Percentiles rank a stretch among this genome's conserved stretches.
Evolutionary conservation across 352 stramenopile species (phyloP).

Genomic region (Globisporangium rhizosaccharum): DNA sequence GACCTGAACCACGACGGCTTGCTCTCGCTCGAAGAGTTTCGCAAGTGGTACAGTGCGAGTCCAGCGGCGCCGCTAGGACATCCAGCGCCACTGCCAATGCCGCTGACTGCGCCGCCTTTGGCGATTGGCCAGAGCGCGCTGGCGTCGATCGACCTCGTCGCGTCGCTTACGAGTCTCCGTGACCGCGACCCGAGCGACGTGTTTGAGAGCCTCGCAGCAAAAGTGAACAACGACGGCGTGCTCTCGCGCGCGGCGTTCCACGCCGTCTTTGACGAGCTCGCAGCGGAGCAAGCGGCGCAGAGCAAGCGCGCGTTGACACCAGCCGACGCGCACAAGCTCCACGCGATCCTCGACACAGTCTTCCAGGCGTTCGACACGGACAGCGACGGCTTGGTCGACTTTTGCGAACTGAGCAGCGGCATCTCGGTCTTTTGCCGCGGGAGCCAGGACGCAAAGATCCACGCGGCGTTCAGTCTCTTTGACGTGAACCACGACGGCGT

Average conservation of each 20-base stretch:
- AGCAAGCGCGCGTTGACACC: slow-evolving; percentile 20
- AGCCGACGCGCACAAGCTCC: slow-evolving; percentile 32
- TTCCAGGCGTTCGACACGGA: slow-evolving; percentile 81
- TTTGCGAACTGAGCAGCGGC: slow-evolving; percentile 79
- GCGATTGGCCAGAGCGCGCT: slow-evolving; percentile 26
- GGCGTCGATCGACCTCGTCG: slow-evolving; percentile 53
- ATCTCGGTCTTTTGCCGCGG: slow-evolving; percentile 80
- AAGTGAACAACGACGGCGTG: slow-evolving; percentile 81
- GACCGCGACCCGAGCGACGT: slow-evolving; percentile 53
- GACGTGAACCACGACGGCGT: slow-evolving; percentile 86
- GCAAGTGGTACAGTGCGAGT: slow-evolving; percentile 57
- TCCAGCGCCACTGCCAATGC: slow-evolving; percentile 4
- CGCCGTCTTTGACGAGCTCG: slow-evolving; percentile 59
- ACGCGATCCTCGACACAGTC: slow-evolving; percentile 50
- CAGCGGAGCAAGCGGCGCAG: slow-evolving; percentile 24
- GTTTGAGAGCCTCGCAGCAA: slow-evolving; percentile 78
- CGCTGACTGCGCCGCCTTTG: background rate
- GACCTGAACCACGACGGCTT: slow-evolving; percentile 80
- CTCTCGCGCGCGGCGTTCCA: slow-evolving; percentile 64
- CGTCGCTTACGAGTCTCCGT: slow-evolving; percentile 48
- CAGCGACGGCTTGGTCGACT: slow-evolving; percentile 76
- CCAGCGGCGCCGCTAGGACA: background rate
- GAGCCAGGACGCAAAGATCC: slow-evolving; percentile 76
- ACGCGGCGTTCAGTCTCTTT: slow-evolving; percentile 79
- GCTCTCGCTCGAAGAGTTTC: slow-evolving; percentile 79